Evolutionary conservation across 192 early-diverging fungal genomes (phyloP), one percentile per base, ranked within the genome.

Genomic region (Coemansia sp.): DNA sequence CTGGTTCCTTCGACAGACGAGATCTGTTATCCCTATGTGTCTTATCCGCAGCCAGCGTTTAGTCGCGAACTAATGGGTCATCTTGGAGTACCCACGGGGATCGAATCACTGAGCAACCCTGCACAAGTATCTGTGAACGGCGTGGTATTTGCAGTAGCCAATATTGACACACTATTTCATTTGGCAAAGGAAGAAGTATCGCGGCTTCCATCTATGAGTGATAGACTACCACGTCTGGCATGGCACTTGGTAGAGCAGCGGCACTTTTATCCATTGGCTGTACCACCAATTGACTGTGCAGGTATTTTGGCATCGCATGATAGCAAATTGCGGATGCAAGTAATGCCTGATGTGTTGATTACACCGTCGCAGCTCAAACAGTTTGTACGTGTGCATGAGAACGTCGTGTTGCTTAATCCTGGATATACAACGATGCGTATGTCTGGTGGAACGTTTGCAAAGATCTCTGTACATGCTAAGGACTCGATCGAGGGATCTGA

Each of bases 31-130:
- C 79, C 87, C 18, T 91, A 83, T 53, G 64, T 79, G 5, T 83
- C 82, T 10, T 88, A 92, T 47, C 95, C 95, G 6, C 95, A 98
- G 55, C 95, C 95, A 11, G 67, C 85, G 13, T 67, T 94, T 37
- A 59, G 51, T 36, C 58, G 59, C 22, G 57, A 50, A 22, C 32
- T 24, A 20, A 51, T 62, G 30, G 19, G 33, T 11, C 67, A 50
- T 14, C 53, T 70, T 28, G 66, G 56, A 44, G 58, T 70, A 7
- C 67, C 67, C 0, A 50, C 40, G 19, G 73, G 57, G 13, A 38
- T 68, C 15, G 50, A 52, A 19, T 78, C 71, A 35, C 54, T 80
- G 8, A 79, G 83, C 20, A 98, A 98, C 63, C 96, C 96, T 9
- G 82, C 82, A 3, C 86, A 88, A 54, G 81, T 97, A 30, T 64